Evolutionary conservation across 805 yeast genomes (phyloP), one percentile per base, ranked within the genome.

Genomic region (Kodamaea laetipori): DNA sequence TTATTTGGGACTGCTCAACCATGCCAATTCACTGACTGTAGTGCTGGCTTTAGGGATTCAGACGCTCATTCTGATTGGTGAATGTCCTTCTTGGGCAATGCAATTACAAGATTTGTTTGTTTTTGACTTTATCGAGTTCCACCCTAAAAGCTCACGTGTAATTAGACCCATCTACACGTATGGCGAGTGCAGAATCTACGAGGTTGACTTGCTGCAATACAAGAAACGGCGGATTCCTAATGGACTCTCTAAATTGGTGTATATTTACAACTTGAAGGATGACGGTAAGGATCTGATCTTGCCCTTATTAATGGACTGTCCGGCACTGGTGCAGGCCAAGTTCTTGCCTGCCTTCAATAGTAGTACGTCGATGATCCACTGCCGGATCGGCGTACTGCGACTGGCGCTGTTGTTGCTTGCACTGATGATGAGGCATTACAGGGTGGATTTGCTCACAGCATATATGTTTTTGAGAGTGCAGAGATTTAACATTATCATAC

Each of bases 351-450:
- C 23, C 8, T 30, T 31, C 18, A 31, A 18, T 15, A 38, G 15
- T 15, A 33, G 18, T 28, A 49, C 51, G 31, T 55, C 66, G 1
- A 48, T 69, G 43, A 59, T 66, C 12, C 74, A 69, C 48, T 69
- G 75, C 49, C 58, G 64, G 19, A 69, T 69, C 33, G 75, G 75
- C 0, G 75, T 69, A 12, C 66, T 72, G 4, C 53, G 75, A 26
- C 67, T 71, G n/a, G 75, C 73, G 4, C 59, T 73, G 9, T 60
- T 69, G 34, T 63, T 67, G 4, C 60, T 69, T 35, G 73, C 74
- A 1, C 60, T 63, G 41, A 56, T 67, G 26, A 69, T 69, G 74
- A 58, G 63, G 37, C 55, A 60, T 32, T 56, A 56, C 36, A 51
- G 53, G 19, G 48, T 67, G 41, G 55, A 55, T 37, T 53, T 69